These are phyloP conservation scores for Plasmodium coatneyi DNA, from an alignment of 169 alveolate genomes.

Conservation along the genomic window DNA sequence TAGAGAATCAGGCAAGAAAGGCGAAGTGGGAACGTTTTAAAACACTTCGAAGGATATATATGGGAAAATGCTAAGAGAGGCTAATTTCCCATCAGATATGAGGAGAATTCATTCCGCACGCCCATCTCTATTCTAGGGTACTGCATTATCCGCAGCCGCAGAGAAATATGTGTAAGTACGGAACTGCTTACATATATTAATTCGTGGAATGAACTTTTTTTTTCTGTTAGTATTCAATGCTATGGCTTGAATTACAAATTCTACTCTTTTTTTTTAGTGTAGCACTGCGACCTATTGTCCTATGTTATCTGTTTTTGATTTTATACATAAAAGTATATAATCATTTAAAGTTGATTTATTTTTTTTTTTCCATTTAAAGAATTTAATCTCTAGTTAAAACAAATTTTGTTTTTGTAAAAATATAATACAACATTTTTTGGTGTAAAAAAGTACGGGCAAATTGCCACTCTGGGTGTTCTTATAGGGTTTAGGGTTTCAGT, in stretches of 20 bases:
- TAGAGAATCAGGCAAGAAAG: not conserved
- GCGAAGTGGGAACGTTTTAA: not conserved
- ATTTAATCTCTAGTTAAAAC: not conserved
- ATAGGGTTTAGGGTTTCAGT: too few species aligned
- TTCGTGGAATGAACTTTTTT: not conserved
- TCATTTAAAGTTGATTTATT: too few species aligned
- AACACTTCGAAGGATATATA: not conserved
- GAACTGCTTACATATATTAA: too few species aligned
- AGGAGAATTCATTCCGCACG: not conserved
- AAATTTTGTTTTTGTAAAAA: not conserved
- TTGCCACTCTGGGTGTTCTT: not conserved
- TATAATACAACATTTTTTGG: not conserved
- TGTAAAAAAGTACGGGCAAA: not conserved
- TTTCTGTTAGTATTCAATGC: not conserved
- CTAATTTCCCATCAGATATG: not conserved
- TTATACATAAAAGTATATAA: not conserved
- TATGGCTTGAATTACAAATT: not conserved
- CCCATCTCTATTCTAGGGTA: too few species aligned
- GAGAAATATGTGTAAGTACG: not conserved
- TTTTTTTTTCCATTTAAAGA: too few species aligned
- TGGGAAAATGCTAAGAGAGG: not conserved
- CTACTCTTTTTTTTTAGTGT: not conserved
- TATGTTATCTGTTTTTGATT: not conserved
- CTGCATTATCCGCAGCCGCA: not conserved
- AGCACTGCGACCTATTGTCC: not conserved